A percentile compares a stretch with the other conserved stretches of the same genome.
Evolutionary conservation across 768 basidiomycete genomes (phyloP).

Genomic region (Agrocybe praecox): DNA sequence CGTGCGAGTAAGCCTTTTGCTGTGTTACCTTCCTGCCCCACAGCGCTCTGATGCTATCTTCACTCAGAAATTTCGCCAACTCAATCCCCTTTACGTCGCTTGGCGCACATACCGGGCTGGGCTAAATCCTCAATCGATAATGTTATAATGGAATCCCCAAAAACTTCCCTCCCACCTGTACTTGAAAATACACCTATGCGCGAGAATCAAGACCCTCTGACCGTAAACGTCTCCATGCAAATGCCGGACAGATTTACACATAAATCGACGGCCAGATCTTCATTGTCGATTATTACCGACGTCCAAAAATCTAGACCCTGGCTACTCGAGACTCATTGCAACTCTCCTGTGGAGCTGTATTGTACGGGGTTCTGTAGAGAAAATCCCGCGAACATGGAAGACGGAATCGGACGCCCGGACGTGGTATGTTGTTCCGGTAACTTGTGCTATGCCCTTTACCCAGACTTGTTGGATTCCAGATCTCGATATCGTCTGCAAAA

Average conservation of each 20-base stretch:
- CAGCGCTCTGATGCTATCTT: neutral
- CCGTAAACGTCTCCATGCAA: neutral
- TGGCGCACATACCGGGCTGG: neutral
- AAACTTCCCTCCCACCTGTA: neutral
- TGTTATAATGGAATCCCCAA: neutral
- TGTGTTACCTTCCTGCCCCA: neutral
- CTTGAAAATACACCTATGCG: neutral
- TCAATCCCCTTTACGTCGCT: neutral
- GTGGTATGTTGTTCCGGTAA: conserved; percentile 26
- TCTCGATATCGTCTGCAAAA: conserved; percentile 37
- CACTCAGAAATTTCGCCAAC: neutral
- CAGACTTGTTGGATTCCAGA: conserved; percentile 19
- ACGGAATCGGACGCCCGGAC: conserved; percentile 17
- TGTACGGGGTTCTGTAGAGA: conserved; percentile 32
- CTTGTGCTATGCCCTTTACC: neutral
- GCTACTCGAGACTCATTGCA: conserved; percentile 12
- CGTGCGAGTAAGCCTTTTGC: neutral
- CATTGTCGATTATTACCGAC: conserved; percentile 17
- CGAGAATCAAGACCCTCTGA: neutral
- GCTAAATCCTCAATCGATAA: neutral
- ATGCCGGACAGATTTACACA: neutral
- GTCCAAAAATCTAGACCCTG: neutral
- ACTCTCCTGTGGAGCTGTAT: conserved; percentile 32
- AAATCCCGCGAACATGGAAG: conserved; percentile 1
- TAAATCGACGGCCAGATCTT: conserved; percentile 1